Conservation (phyloP, 2,329 filamentous ascomycete species). For the Aspergillus thermomutatus region DNA sequence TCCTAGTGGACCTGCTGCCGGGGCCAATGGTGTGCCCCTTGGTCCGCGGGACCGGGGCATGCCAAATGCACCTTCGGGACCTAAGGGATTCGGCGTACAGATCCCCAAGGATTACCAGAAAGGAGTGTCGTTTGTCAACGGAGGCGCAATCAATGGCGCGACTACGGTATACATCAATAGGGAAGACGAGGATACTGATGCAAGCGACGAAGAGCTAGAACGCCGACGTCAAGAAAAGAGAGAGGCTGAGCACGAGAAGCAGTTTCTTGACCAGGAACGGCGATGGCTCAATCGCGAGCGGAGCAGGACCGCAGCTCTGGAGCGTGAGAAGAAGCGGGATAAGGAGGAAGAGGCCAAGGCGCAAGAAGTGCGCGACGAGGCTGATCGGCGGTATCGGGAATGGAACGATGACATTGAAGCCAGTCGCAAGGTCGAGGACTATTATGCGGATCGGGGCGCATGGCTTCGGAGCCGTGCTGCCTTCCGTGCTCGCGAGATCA, state of each 20-base stretch:
- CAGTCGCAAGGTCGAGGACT: constrained; percentile 67
- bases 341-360: constrained; percentile 67
- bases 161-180: constrained; percentile 51
- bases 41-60: constrained; percentile 67
- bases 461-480: constrained; percentile 79
- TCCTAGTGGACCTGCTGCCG: constrained; percentile 59
- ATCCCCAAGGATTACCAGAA: constrained; percentile 71
- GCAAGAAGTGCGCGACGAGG: constrained; percentile 62
- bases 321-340: constrained; percentile 79
- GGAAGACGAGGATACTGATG: constrained; percentile 84
- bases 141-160: constrained; percentile 63
- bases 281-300: constrained; percentile 89
- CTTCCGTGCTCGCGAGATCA: constrained; percentile 70
- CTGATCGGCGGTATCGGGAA: constrained; percentile 68
- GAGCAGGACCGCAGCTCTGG: constrained; percentile 75
- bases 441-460: constrained; percentile 79
- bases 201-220: constrained; percentile 82
- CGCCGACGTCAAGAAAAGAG: constrained; percentile 67
- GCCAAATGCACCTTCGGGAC: constrained; percentile 71
- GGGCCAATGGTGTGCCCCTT: constrained; percentile 71
- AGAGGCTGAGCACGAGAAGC: constrained; percentile 71
- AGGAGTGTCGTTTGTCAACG: constrained; percentile 78
- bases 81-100: constrained; percentile 60
- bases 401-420: constrained; percentile 90
- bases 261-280: constrained; percentile 79